Percentiles rank a stretch among this genome's conserved stretches.
phyloP scores from a whole-genome alignment of 78 protist genomes.

The Guillardia theta region DNA sequence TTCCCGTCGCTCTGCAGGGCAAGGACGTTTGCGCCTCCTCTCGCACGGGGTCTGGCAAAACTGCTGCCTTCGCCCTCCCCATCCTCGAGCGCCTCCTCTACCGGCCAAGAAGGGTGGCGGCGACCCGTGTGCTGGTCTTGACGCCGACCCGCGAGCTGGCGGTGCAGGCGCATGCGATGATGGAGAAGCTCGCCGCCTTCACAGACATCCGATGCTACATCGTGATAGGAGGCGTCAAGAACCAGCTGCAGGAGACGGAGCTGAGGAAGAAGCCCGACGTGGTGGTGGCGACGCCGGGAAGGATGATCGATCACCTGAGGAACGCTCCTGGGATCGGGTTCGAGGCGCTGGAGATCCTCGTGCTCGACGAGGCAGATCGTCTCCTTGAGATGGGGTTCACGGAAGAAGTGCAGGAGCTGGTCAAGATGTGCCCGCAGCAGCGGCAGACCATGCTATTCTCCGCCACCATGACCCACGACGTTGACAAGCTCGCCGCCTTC shows the following conservation, averaged over 20 bases:
- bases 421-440: conserved; percentile 63
- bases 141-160: conserved; percentile 93
- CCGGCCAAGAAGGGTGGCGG: conserved; percentile 7
- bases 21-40: conserved; percentile 23
- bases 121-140: conserved; percentile 32
- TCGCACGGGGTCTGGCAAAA: conserved; percentile 19
- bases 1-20: conserved; percentile 5
- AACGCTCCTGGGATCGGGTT: conserved; percentile 73
- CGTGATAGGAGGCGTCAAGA: conserved; percentile 81
- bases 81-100: conserved; percentile 69
- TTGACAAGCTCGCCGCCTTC: neutral
- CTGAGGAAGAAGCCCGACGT: conserved; percentile 39
- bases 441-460: conserved; percentile 88
- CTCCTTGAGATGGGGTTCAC: conserved; percentile 84
- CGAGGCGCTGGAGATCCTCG: conserved; percentile 56
- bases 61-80: conserved; percentile 84
- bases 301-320: conserved; percentile 83
- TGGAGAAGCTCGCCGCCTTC: conserved; percentile 32
- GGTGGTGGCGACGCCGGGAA: conserved; percentile 92
- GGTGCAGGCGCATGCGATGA: conserved; percentile 35
- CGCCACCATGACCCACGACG: conserved; percentile 83
- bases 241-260: conserved; percentile 58
- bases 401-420: conserved; percentile 72
- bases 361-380: conserved; percentile 34
- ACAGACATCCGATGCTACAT: conserved; percentile 67